Conservation (phyloP, 208 protist species). For the Trypanosoma scelopori region DNA sequence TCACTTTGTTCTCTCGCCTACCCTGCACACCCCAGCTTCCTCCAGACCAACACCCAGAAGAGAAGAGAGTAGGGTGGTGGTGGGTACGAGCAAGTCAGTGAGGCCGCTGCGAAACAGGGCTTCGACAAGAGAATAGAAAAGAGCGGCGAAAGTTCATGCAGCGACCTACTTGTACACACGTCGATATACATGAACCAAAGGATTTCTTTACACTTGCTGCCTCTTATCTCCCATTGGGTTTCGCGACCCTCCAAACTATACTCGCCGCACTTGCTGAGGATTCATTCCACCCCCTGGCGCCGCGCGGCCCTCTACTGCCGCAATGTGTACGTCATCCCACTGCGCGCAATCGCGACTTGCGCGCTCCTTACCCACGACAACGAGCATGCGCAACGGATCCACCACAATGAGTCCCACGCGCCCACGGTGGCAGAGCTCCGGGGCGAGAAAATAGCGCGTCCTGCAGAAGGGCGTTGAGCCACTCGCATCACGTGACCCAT, state of each 20-base stretch:
- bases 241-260: background rate
- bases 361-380: slow-evolving; percentile 65
- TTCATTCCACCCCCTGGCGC: slow-evolving; percentile 25
- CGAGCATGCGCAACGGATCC: slow-evolving; percentile 65
- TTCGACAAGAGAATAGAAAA: no score
- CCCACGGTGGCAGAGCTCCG: slow-evolving; percentile 56
- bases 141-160: no score
- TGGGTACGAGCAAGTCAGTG: no score
- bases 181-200: no score
- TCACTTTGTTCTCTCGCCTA: no score
- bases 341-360: slow-evolving; percentile 36
- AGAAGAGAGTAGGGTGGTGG: no score
- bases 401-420: slow-evolving; percentile 63
- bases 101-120: no score
- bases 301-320: slow-evolving; percentile 9
- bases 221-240: background rate
- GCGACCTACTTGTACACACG: no score
- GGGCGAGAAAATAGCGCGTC: slow-evolving; percentile 71
- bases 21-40: no score
- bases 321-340: slow-evolving; percentile 29
- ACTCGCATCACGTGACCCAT: background rate
- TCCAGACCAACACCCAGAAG: no score
- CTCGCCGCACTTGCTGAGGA: slow-evolving; percentile 13
- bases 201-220: background rate
- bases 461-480: background rate